Evolutionary conservation across 2,329 filamentous ascomycete species (phyloP).

Genomic region (Fusarium zealandicum): DNA sequence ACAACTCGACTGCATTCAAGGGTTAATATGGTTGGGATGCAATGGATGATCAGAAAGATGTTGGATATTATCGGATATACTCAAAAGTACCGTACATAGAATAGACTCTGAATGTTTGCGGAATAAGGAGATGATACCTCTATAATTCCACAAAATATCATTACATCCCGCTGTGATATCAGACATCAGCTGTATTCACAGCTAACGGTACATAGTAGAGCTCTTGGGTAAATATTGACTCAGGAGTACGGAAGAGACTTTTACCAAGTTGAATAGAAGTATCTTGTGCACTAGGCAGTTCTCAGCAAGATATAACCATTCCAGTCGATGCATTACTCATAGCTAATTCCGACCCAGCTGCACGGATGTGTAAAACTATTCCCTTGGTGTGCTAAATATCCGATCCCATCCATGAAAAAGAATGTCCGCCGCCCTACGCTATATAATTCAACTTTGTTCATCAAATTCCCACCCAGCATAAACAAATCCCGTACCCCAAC

Average conservation of each 20-base stretch:
- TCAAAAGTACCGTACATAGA: constrained; percentile 29
- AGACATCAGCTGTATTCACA: no score
- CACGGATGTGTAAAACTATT: no score
- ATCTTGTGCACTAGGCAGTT: no score
- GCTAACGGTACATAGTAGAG: neutral
- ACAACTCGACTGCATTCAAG: no score
- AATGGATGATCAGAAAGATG: neutral
- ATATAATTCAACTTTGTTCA: neutral
- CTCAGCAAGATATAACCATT: no score
- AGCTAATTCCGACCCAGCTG: no score
- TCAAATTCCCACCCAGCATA: constrained; percentile 2
- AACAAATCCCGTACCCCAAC: constrained; percentile 22
- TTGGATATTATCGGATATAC: constrained; percentile 18
- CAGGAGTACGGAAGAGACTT: no score
- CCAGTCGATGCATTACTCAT: no score
- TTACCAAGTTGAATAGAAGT: no score
- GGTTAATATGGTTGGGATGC: neutral
- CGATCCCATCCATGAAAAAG: constrained; percentile 7
- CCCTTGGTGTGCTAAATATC: no score
- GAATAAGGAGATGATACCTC: constrained; percentile 25
- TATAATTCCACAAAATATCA: constrained; percentile 6
- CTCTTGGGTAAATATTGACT: neutral
- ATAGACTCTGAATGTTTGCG: constrained; percentile 17
- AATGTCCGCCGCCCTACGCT: constrained; percentile 21
- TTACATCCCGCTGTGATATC: neutral